Evolutionary conservation across 2,329 filamentous ascomycete species (phyloP).

Genomic region (Paecilomyces sp.): DNA sequence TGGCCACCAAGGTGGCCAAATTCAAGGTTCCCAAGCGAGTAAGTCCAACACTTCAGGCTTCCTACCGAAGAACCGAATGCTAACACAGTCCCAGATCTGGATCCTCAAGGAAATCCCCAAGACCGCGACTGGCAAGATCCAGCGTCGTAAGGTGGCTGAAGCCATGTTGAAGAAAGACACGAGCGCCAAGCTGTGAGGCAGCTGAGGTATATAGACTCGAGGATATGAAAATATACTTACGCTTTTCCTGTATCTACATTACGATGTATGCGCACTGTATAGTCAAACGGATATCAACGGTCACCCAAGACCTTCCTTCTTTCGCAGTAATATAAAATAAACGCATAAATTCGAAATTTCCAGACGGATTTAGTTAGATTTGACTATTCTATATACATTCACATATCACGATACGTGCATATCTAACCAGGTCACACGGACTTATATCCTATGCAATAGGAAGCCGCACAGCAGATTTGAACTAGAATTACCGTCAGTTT

Average conservation of each 20-base stretch:
- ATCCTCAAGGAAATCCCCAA: slow-evolving; percentile 82
- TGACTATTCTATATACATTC: no score
- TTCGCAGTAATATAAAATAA: no score
- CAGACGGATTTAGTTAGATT: no score
- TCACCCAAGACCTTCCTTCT: no score
- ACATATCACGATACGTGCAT: no score
- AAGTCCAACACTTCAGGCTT: slow-evolving; percentile 15
- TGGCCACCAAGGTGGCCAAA: slow-evolving; percentile 64
- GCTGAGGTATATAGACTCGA: neutral
- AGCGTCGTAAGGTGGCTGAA: slow-evolving; percentile 78
- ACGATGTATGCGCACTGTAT: neutral
- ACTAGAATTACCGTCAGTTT: slow-evolving; percentile 11
- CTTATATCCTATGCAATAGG: no score
- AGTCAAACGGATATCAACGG: no score
- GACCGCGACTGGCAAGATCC: slow-evolving; percentile 86
- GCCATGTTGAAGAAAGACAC: slow-evolving; percentile 68
- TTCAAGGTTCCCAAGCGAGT: slow-evolving; percentile 84
- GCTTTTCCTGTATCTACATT: neutral
- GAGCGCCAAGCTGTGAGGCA: slow-evolving; percentile 45
- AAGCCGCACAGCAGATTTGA: slow-evolving; percentile 22
- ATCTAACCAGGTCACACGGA: no score
- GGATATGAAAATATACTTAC: neutral
- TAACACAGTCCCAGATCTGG: slow-evolving; percentile 51
- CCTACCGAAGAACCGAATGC: neutral
- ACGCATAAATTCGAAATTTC: no score